A percentile compares a stretch with the other conserved stretches of the same genome.
phyloP scores from a whole-genome alignment of 768 basidiomycete species.

The Mycena amicta region DNA sequence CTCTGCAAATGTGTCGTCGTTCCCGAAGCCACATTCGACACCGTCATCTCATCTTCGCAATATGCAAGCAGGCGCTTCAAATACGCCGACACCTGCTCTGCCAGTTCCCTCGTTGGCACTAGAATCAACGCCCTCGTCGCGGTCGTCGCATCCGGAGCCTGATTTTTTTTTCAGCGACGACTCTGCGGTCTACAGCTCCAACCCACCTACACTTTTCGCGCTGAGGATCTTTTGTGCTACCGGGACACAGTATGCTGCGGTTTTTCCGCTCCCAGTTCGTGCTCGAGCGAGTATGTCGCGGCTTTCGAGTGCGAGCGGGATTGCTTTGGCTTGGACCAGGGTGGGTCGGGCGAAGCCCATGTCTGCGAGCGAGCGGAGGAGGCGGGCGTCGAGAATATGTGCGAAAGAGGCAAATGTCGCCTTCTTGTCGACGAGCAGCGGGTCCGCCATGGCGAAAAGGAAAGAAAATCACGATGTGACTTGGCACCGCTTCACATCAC shows the following conservation, averaged over 20 bases:
- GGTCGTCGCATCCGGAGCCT: conserved; percentile 47
- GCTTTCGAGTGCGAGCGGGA: conserved; percentile 88
- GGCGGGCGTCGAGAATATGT: conserved; percentile 78
- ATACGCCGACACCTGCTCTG: conserved; percentile 84
- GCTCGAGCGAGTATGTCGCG: conserved; percentile 92
- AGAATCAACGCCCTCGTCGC: conserved; percentile 77
- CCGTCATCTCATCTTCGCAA: conserved; percentile 72
- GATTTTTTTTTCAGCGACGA: background rate
- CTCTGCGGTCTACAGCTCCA: background rate
- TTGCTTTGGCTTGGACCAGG: conserved; percentile 87
- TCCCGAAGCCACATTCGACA: conserved; percentile 79
- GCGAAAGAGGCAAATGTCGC: conserved; percentile 64
- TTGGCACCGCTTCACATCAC: too few relatives aligned
- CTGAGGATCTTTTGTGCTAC: conserved; percentile 85
- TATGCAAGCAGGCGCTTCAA: conserved; percentile 68
- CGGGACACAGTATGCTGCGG: conserved; percentile 93
- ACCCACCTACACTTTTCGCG: conserved; percentile 69
- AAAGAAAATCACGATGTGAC: background rate
- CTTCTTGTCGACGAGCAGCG: conserved; percentile 49
- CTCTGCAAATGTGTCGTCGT: conserved; percentile 71
- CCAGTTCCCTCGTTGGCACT: conserved; percentile 89
- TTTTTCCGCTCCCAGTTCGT: conserved; percentile 96
- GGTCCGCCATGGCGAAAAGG: conserved; percentile 42
- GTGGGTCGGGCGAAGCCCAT: conserved; percentile 90
- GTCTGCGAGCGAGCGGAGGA: conserved; percentile 89